Base-by-base conservation (phyloP, 2,329 filamentous ascomycete species). In the Escovopsis sp. region DNA sequence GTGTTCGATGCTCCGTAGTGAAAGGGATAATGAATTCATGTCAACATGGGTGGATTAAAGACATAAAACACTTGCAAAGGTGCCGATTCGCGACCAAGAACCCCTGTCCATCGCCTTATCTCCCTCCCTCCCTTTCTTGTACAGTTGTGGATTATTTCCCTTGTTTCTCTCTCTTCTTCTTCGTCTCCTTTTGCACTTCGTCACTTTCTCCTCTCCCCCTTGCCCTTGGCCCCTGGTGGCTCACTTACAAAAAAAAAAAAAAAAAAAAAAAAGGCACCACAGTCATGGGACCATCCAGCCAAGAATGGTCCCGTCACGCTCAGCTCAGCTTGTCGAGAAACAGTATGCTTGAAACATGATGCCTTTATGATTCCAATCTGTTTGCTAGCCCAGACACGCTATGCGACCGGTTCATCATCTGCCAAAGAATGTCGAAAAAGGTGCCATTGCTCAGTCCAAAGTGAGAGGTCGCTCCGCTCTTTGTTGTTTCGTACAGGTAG, bases 371-470 rank as follows among this genome's bases (percentile, higher is more conserved):
- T 49, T 53, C 47, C 50, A 53, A 54, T 50, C 47, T 49, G 48
- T 53, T 47, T 48, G 53, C 32, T 33, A 44, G 48, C 51, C 36
- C 51, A 50, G 46, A 45, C 46, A 45, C 49, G 48, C 46, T 48
- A 53, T 48, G 47, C 44, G 49, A 52, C 48, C 36, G 52, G 49
- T 30, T 30, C 40, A 26, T 23, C 36, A 19, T 30, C 50, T 50
- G 48, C 45, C 53, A 48, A 55, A 58, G 52, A 53, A 43, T 49
- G 46, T 55, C 44, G 48, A 52, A 48, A 48, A 52, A 48, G 47
- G 52, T 46, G 45, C 48, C 45, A 49, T 55, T 49, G 48, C 45
- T 43, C 47, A 52, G 53, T 50, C 46, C 47, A 54, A 43, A 44
- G 49, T 50, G 52, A 48, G 48, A 52, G 45, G 45, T 49, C 26